A percentile compares a stretch with the other conserved stretches of the same genome.
Conservation (phyloP, 2,329 filamentous ascomycete species). For the Paraphoma sp. region DNA sequence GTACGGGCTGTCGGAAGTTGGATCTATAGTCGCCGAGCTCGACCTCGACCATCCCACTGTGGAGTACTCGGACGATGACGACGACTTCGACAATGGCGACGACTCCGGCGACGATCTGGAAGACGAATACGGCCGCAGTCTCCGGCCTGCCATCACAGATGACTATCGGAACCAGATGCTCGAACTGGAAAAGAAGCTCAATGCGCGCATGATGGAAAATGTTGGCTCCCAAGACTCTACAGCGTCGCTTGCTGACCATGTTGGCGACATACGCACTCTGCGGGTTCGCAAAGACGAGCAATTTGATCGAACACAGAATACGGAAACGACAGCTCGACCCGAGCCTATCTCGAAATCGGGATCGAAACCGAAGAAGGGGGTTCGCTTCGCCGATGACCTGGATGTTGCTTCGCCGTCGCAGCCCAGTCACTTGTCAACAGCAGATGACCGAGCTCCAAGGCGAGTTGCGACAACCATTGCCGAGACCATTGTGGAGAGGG, state of each 20-base stretch:
- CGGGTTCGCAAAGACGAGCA: conserved; percentile 51
- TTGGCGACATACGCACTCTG: conserved; percentile 66
- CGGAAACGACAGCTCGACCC: neutral
- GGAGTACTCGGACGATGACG: conserved; percentile 61
- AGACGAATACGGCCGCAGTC: conserved; percentile 78
- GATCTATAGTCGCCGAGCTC: conserved; percentile 89
- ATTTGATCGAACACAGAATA: conserved; percentile 32
- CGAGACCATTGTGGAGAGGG: conserved; percentile 44
- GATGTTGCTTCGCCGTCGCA: conserved; percentile 67
- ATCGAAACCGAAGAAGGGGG: conserved; percentile 65
- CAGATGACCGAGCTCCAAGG: conserved; percentile 1
- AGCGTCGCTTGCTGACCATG: conserved; percentile 51
- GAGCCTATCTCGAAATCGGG: neutral
- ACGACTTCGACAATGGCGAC: conserved; percentile 52
- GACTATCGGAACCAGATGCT: conserved; percentile 84
- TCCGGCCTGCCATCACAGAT: conserved; percentile 69
- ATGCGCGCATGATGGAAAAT: conserved; percentile 64
- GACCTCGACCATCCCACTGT: conserved; percentile 73
- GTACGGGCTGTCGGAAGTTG: conserved; percentile 87
- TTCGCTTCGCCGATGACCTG: conserved; percentile 78
- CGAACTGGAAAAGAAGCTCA: conserved; percentile 80
- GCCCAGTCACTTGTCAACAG: conserved; percentile 27
- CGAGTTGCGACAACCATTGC: conserved; percentile 36
- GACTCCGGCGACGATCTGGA: conserved; percentile 68
- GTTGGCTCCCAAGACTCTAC: conserved; percentile 57